Conservation (phyloP, 352 stramenopile genomes). For the Globisporangium heterothallicum region DNA sequence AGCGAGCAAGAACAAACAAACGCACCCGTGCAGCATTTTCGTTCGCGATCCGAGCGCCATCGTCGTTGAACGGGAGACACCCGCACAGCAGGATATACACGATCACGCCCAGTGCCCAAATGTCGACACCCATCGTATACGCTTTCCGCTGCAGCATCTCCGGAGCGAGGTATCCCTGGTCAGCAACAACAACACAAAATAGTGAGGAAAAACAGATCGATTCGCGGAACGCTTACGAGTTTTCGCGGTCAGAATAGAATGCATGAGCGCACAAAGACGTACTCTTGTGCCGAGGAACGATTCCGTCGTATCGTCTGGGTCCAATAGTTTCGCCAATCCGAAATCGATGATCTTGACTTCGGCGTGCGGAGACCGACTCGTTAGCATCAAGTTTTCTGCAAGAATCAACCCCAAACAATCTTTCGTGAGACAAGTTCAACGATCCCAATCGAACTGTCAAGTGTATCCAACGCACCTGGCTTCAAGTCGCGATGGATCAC, state of each 20-base stretch:
- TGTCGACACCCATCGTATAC: conserved; percentile 97
- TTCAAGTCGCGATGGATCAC: conserved; percentile 90
- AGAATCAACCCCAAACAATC: conserved; percentile 1
- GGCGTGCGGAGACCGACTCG: conserved; percentile 66
- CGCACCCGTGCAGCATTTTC: conserved; percentile 65
- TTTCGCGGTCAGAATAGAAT: no score
- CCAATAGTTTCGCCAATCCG: conserved; percentile 93
- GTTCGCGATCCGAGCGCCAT: conserved; percentile 84
- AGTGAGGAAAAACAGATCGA: background rate
- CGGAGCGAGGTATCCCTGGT: conserved; percentile 94
- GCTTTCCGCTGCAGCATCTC: conserved; percentile 97
- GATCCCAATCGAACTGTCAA: background rate
- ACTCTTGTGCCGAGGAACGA: conserved; percentile 81
- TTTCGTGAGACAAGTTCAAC: background rate
- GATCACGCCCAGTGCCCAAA: conserved; percentile 98
- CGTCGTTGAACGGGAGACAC: conserved; percentile 98
- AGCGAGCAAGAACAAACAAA: conserved; percentile 10
- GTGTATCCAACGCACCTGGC: conserved; percentile 35
- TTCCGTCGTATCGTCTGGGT: conserved; percentile 72
- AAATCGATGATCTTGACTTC: conserved; percentile 99
- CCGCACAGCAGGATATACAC: conserved; percentile 97
- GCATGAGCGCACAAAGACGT: conserved; percentile 1
- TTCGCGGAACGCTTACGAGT: no score
- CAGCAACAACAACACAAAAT: background rate
- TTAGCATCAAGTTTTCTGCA: conserved; percentile 82